phyloP scores from a whole-genome alignment of 805 yeast species.

The Candida tallmaniae region DNA sequence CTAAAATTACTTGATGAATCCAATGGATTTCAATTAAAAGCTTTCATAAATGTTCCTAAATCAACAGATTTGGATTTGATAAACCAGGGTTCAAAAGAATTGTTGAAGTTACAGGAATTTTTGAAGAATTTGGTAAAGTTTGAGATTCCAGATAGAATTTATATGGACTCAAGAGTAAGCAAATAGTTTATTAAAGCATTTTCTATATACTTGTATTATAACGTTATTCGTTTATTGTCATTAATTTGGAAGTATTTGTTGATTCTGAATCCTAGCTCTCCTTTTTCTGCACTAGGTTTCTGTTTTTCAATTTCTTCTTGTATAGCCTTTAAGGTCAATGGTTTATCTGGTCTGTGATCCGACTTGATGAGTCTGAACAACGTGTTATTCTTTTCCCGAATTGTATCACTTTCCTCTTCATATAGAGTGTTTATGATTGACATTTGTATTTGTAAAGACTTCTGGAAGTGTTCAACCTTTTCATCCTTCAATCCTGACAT shows the following conservation, averaged over 20 bases:
- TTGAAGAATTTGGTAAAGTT: constrained; percentile 65
- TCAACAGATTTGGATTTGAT: constrained; percentile 73
- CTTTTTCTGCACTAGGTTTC: constrained; percentile 16
- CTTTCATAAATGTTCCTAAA: constrained; percentile 64
- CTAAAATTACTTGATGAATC: constrained; percentile 46
- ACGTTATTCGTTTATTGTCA: too few species aligned
- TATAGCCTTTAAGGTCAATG: constrained; percentile 19
- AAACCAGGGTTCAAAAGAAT: constrained; percentile 57
- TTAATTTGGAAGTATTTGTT: too few species aligned
- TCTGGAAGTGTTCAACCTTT: constrained; percentile 12
- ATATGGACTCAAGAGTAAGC: constrained; percentile 71
- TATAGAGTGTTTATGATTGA: constrained; percentile 31
- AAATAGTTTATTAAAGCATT: constrained; percentile 1
- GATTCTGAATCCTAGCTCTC: constrained; percentile 17
- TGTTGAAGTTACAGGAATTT: constrained; percentile 59
- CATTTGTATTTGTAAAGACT: constrained; percentile 32
- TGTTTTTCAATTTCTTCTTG: constrained; percentile 12
- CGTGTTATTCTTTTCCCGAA: constrained; percentile 14
- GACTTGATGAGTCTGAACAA: constrained; percentile 31
- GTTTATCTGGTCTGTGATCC: constrained; percentile 25
- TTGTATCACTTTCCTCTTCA: constrained; percentile 8
- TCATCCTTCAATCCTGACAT: constrained; percentile 31
- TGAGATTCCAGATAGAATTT: constrained; percentile 69
- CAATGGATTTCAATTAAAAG: constrained; percentile 56
- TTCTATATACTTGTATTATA: neutral